phyloP scores from a whole-genome alignment of 2,329 filamentous ascomycete species.

The Aspergillus thermomutatus region DNA sequence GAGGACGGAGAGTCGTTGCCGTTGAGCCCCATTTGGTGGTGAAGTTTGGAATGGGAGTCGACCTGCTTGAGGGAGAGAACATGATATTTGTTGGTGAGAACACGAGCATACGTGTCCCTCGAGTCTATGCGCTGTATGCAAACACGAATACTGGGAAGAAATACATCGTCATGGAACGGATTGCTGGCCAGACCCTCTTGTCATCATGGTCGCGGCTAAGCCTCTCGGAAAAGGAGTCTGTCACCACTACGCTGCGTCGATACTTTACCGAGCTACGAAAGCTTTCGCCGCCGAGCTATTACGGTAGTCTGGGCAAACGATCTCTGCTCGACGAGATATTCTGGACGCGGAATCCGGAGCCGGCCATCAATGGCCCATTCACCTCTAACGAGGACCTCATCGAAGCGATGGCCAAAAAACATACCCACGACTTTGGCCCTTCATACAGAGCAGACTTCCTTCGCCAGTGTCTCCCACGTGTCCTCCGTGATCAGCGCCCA shows the following conservation, averaged over 20 bases:
- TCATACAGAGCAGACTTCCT: conserved; percentile 24
- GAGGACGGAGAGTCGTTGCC: too few species aligned
- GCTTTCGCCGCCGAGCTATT: conserved; percentile 23
- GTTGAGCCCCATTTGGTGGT: neutral
- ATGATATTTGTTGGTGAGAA: conserved; percentile 28
- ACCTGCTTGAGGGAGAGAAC: conserved; percentile 29
- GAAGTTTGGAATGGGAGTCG: conserved; percentile 20
- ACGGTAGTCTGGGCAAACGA: conserved; percentile 23
- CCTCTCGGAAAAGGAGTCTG: conserved; percentile 19
- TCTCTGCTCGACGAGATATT: conserved; percentile 26
- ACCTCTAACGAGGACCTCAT: conserved; percentile 24
- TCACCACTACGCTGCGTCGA: conserved; percentile 15
- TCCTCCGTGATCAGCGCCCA: neutral
- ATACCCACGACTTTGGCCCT: conserved; percentile 15
- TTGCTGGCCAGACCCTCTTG: conserved; percentile 23
- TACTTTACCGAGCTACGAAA: conserved; percentile 22
- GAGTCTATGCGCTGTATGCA: conserved; percentile 30
- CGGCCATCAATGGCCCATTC: conserved; percentile 27
- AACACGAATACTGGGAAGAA: conserved; percentile 17
- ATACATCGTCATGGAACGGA: conserved; percentile 31
- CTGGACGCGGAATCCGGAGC: conserved; percentile 21
- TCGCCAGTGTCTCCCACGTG: conserved; percentile 17
- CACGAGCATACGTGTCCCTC: conserved; percentile 26
- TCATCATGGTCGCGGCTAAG: conserved; percentile 18
- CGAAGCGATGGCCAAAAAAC: conserved; percentile 25